Conservation (phyloP, 805 yeast species). For the Ogataea minuta region DNA sequence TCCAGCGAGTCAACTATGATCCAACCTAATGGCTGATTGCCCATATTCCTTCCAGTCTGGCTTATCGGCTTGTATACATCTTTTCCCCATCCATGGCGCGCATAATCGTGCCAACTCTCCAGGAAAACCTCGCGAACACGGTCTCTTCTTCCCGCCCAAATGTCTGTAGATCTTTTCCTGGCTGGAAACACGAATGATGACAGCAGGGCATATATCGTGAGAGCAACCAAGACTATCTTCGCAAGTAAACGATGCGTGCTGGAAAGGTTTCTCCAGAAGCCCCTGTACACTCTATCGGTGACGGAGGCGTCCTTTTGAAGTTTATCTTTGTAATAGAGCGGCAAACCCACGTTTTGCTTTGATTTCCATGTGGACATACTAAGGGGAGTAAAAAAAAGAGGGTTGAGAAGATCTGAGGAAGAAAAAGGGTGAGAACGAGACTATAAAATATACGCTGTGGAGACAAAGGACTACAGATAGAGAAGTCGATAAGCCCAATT, state of each 20-base stretch:
- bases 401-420: constrained; percentile 1
- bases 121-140: constrained; percentile 67
- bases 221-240: constrained; percentile 42
- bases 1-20: constrained; percentile 86
- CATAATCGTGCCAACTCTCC: constrained; percentile 77
- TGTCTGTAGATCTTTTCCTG: constrained; percentile 11
- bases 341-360: constrained; percentile 35
- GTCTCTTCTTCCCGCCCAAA: constrained; percentile 50
- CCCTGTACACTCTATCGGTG: constrained; percentile 15
- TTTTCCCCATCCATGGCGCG: constrained; percentile 75
- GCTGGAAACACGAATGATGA: constrained; percentile 2
- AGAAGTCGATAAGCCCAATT: background rate
- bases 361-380: constrained; percentile 23
- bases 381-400: background rate
- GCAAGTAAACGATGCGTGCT: constrained; percentile 38
- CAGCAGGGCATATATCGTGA: constrained; percentile 29
- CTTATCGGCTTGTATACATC: constrained; percentile 75
- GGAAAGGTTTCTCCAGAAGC: constrained; percentile 14
- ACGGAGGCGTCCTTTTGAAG: constrained; percentile 21
- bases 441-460: background rate
- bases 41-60: constrained; percentile 68
- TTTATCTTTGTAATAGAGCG: constrained; percentile 56
- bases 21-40: constrained; percentile 85
- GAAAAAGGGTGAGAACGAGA: background rate
- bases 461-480: no score